Percentiles rank a stretch among this genome's conserved stretches.
Evolutionary conservation across 768 basidiomycete species (phyloP).

Genomic region (Cantharellus cinnabarinus): DNA sequence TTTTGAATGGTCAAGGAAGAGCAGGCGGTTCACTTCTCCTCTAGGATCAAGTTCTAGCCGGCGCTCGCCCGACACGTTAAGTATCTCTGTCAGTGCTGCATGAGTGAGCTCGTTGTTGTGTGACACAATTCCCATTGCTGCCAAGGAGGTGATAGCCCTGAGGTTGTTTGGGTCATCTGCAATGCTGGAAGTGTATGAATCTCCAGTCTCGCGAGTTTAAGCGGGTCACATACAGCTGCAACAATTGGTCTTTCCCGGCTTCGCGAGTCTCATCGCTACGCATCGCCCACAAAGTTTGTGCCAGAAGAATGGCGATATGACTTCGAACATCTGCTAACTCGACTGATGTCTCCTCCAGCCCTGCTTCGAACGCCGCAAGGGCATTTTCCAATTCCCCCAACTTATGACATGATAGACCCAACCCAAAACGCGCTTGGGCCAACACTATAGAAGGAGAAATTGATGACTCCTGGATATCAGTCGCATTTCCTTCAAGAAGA

Average conservation of each 20-base stretch:
- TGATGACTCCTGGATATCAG: constrained; percentile 17
- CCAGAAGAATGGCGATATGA: constrained; percentile 58
- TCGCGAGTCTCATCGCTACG: constrained; percentile 59
- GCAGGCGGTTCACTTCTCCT: constrained; percentile 48
- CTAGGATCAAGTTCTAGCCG: constrained; percentile 45
- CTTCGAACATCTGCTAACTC: constrained; percentile 29
- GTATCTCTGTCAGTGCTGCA: constrained; percentile 68
- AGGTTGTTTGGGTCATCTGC: constrained; percentile 58
- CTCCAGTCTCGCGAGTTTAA: not conserved
- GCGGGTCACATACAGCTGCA: constrained; percentile 46
- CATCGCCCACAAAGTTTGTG: constrained; percentile 68
- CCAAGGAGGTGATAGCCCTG: constrained; percentile 60
- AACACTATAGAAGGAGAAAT: constrained; percentile 21
- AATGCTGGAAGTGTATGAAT: constrained; percentile 30
- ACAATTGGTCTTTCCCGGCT: constrained; percentile 50
- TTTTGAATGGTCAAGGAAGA: constrained; percentile 51
- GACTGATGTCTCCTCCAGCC: constrained; percentile 33
- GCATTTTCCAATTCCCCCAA: constrained; percentile 41
- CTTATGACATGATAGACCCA: constrained; percentile 53
- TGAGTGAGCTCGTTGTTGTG: constrained; percentile 58
- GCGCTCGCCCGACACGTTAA: constrained; percentile 44
- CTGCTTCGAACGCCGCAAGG: constrained; percentile 43
- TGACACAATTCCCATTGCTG: constrained; percentile 67
- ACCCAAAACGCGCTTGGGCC: constrained; percentile 46
- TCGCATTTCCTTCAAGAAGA: constrained; percentile 34